phyloP scores from a whole-genome alignment of 257 asterid species.

The Thymus mandschuricus region DNA sequence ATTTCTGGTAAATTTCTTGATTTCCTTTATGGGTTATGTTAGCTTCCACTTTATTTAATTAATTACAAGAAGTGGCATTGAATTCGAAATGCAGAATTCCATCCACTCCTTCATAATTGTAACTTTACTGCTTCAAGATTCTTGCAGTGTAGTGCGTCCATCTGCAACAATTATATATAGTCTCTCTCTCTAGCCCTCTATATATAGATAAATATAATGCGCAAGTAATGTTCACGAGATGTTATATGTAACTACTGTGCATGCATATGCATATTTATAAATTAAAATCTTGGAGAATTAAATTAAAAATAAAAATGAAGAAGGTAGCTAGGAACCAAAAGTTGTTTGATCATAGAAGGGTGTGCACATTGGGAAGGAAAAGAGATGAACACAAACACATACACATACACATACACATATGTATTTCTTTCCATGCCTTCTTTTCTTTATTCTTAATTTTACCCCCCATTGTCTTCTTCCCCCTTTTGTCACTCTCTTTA shows the following conservation, averaged over 20 bases:
- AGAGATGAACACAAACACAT: slow-evolving; percentile 19
- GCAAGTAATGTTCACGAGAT: slow-evolving; percentile 8
- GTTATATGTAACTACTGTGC: neutral
- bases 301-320: slow-evolving; percentile 26
- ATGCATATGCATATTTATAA: neutral
- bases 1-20: slow-evolving; percentile 9
- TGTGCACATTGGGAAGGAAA: slow-evolving; percentile 63
- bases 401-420: too few relatives aligned
- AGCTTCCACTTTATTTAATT: slow-evolving; percentile 21
- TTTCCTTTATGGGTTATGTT: slow-evolving; percentile 20
- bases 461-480: slow-evolving; percentile 34
- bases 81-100: neutral
- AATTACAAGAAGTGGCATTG: slow-evolving; percentile 4
- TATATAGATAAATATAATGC: neutral
- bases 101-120: neutral
- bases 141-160: neutral
- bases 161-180: neutral
- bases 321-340: slow-evolving; percentile 23
- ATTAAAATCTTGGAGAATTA: neutral
- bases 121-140: neutral
- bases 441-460: neutral
- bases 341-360: slow-evolving; percentile 44
- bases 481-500: slow-evolving; percentile 30
- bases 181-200: too few relatives aligned
- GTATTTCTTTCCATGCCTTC: slow-evolving; percentile 22